phyloP scores from a whole-genome alignment of 345 rosid species.

The Reutealis trisperma region DNA sequence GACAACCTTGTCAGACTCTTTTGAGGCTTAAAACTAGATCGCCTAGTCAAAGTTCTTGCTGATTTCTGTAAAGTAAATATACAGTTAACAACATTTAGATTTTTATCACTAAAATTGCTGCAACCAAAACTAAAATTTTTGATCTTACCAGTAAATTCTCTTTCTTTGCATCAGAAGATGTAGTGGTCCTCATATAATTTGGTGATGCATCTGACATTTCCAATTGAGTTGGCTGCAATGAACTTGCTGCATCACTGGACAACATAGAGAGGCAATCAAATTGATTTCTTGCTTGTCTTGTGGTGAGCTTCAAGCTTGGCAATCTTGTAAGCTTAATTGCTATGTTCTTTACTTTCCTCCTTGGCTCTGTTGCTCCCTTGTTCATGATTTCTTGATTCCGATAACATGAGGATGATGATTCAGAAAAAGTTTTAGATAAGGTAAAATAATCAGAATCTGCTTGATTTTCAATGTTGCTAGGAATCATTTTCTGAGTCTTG shows the following conservation, averaged over 20 bases:
- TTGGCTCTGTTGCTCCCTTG: slow-evolving; percentile 21
- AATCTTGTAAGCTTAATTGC: slow-evolving; percentile 42
- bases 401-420: neutral
- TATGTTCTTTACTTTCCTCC: slow-evolving; percentile 39
- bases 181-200: slow-evolving; percentile 30
- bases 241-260: slow-evolving; percentile 39
- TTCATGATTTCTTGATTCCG: neutral
- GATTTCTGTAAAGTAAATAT: slow-evolving; percentile 40
- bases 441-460: slow-evolving; percentile 9
- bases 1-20: slow-evolving; percentile 50
- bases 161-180: slow-evolving; percentile 33
- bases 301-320: slow-evolving; percentile 37
- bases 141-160: slow-evolving; percentile 45
- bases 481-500: neutral
- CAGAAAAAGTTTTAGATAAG: neutral
- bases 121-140: neutral
- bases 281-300: slow-evolving; percentile 27
- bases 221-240: slow-evolving; percentile 37
- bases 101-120: no score
- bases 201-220: slow-evolving; percentile 38
- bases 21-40: slow-evolving; percentile 37
- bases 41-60: slow-evolving; percentile 34
- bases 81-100: neutral
- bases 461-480: slow-evolving; percentile 4
- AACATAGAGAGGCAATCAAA: slow-evolving; percentile 28